Base-by-base conservation (phyloP, 495 filamentous ascomycete genomes). In the Hyaloscypha bicolor region DNA sequence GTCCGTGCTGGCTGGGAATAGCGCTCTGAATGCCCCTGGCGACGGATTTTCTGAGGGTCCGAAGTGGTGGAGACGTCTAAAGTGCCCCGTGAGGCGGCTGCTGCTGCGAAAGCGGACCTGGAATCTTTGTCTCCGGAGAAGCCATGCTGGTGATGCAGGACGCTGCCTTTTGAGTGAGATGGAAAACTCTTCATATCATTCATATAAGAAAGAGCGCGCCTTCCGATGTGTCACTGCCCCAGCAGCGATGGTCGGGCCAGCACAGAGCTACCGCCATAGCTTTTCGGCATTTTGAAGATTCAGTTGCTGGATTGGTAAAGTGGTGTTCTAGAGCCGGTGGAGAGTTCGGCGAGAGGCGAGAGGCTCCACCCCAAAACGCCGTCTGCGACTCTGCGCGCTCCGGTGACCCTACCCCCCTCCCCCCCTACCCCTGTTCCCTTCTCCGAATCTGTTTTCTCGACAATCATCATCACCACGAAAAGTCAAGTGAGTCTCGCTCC, bases 391-490 rank as follows among this genome's bases (percentile, higher is more conserved):
- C 25, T 25, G 25, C 25, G 25, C 25, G 25, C 42, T 48, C 16
- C 16, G 16, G 42, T 48, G 42, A 25, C 25, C 25, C 25, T 25
- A 25, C 25, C 25, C 25, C 25, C 25, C 25, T 25, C 3, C 35
- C 35, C 33, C 35, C 35, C 9, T 14, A 62, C 37, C 60, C 60
- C 60, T 62, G 60, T 9, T 45, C 32, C 2, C 37, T 62, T 42
- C 42, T n/a, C n/a, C 42, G 16, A 39, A 62, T 62, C 60, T 8
- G 25, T 33, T 60, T 60, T 60, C 33, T 29, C 2, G 57, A 52
- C 42, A 63, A 29, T 52, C 39, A 29, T 30, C 39, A 33, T 53
- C 60, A 63, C 31, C 60, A 30, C 2, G 53, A 32, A 56, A 48
- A 48, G 42, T 48, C 42, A 48, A 48, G 25, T 25, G 25, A 25